A percentile compares a stretch with the other conserved stretches of the same genome.
phyloP scores from a whole-genome alignment of 345 rosid genomes.

The Nephelium lappaceum region DNA sequence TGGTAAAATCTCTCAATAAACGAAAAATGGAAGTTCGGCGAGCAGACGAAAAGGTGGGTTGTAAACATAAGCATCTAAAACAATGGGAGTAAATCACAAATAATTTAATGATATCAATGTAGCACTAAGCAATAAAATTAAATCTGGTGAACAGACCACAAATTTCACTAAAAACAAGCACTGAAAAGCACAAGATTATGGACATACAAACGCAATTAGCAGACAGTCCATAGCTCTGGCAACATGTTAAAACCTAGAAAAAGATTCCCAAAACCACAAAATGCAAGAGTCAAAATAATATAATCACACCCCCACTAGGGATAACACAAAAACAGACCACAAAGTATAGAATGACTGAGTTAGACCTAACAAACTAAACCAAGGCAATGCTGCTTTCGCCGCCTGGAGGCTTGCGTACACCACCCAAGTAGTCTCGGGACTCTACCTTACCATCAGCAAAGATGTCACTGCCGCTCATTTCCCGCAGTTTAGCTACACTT shows the following conservation, averaged over 20 bases:
- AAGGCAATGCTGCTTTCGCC: slow-evolving; percentile 95
- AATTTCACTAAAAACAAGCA: slow-evolving; percentile 24
- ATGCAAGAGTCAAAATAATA: slow-evolving; percentile 44
- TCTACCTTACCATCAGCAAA: slow-evolving; percentile 90
- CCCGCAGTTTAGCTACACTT: slow-evolving; percentile 73
- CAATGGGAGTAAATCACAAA: background rate
- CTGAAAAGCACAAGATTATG: slow-evolving; percentile 36
- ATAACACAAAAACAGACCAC: slow-evolving; percentile 37
- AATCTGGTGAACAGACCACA: slow-evolving; percentile 21
- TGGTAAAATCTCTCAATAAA: background rate
- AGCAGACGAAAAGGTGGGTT: background rate
- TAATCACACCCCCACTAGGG: slow-evolving; percentile 43
- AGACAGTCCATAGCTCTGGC: slow-evolving; percentile 31
- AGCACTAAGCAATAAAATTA: slow-evolving; percentile 14
- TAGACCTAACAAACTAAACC: slow-evolving; percentile 57
- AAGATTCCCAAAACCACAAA: slow-evolving; percentile 42
- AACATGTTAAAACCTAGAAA: slow-evolving; percentile 43
- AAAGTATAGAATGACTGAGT: slow-evolving; percentile 31
- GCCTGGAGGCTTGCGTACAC: slow-evolving; percentile 98
- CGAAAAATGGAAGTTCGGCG: background rate
- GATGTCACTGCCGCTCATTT: slow-evolving; percentile 84
- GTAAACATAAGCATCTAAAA: background rate
- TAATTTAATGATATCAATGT: background rate
- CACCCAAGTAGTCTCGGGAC: slow-evolving; percentile 87
- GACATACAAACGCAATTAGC: slow-evolving; percentile 48